These are phyloP conservation scores for Luffa acutangula DNA, from an alignment of 306 rosid genomes.

Conservation along the genomic window DNA sequence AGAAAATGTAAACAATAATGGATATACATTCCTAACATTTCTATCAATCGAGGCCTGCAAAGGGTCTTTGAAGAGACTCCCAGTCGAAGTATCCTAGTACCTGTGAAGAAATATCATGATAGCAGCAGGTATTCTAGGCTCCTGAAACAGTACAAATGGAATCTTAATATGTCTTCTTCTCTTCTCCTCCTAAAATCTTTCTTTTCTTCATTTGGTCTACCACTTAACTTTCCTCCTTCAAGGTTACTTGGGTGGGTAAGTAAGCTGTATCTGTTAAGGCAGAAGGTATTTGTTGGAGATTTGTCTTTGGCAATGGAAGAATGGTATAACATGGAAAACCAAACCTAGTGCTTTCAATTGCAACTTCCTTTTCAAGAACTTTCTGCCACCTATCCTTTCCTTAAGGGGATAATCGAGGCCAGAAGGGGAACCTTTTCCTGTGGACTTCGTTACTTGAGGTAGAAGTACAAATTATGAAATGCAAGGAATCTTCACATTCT, in stretches of 20 bases:
- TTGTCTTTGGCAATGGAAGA: neutral
- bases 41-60: neutral
- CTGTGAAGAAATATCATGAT: neutral
- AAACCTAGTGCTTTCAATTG: neutral
- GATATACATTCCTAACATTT: neutral
- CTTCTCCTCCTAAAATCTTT: neutral
- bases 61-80: neutral
- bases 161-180: neutral
- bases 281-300: neutral
- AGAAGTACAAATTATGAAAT: no score
- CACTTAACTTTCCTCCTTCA: neutral
- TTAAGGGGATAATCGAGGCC: neutral
- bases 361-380: neutral
- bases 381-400: neutral
- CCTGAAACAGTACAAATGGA: neutral
- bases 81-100: neutral
- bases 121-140: neutral
- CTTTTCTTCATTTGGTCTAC: neutral
- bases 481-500: no score
- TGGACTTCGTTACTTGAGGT: no score
- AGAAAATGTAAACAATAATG: neutral
- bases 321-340: neutral
- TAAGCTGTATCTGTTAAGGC: neutral
- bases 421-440: neutral
- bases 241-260: neutral